Percentiles rank a stretch among this genome's conserved stretches.
Conservation (phyloP, 2,329 filamentous ascomycete species). For the Monilinia laxa region DNA sequence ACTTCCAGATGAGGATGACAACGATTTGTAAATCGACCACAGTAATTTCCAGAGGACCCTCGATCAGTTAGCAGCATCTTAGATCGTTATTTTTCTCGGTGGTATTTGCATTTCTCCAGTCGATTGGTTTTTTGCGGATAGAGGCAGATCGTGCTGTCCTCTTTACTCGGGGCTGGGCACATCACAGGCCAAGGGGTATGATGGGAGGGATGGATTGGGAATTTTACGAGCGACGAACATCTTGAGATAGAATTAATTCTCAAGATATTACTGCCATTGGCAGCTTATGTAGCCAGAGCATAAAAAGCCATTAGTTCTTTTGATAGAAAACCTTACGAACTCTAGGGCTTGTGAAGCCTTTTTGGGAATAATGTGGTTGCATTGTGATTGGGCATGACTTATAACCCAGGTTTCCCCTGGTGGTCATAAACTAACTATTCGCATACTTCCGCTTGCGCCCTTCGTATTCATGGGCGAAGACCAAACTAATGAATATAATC, state of each 20-base stretch:
- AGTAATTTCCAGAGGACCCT: constrained; percentile 26
- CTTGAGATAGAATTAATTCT: constrained; percentile 32
- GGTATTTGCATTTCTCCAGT: constrained; percentile 39
- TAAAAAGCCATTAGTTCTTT: constrained; percentile 36
- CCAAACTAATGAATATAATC: too few relatives aligned
- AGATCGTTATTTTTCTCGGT: constrained; percentile 40
- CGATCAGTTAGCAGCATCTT: constrained; percentile 38
- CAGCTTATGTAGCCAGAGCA: constrained; percentile 40
- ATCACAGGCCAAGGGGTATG: constrained; percentile 34
- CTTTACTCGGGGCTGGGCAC: constrained; percentile 35
- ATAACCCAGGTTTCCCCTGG: not conserved
- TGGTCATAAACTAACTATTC: too few relatives aligned
- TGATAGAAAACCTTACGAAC: constrained; percentile 23
- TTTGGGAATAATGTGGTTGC: not conserved
- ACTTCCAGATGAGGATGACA: constrained; percentile 92
- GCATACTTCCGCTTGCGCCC: too few relatives aligned
- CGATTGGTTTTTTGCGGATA: constrained; percentile 35
- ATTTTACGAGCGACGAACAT: constrained; percentile 37
- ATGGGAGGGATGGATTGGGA: constrained; percentile 31
- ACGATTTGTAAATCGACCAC: constrained; percentile 48
- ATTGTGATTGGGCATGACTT: constrained; percentile 10
- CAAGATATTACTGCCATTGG: constrained; percentile 33
- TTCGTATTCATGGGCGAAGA: too few relatives aligned
- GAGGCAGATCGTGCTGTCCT: constrained; percentile 35
- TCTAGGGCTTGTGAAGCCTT: not conserved